Evolutionary conservation across 331 rosid species (phyloP).

Genomic region (Rhamnella rubrinervis): DNA sequence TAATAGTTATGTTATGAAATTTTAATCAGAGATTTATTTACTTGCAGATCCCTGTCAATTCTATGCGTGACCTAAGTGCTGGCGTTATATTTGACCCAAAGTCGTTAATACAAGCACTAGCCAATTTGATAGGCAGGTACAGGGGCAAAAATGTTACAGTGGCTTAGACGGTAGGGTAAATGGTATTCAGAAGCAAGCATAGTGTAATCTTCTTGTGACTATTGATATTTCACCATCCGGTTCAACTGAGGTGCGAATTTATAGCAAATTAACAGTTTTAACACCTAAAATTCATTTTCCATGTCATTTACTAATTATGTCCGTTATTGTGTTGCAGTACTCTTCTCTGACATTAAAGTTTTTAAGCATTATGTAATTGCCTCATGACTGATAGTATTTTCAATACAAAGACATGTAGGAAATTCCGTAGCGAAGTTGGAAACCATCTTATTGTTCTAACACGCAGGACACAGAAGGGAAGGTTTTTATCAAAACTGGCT

Average conservation of each 20-base stretch:
- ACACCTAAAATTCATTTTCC: neutral
- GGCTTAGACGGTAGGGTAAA: constrained; percentile 22
- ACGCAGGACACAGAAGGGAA: no score
- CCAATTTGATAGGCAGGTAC: constrained; percentile 48
- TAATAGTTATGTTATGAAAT: neutral
- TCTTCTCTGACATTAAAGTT: neutral
- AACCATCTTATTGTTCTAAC: no score
- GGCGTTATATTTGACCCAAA: constrained; percentile 75
- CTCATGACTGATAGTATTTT: no score
- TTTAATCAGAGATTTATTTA: neutral
- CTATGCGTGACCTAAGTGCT: constrained; percentile 65
- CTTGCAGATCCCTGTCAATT: constrained; percentile 71
- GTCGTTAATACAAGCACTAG: constrained; percentile 69
- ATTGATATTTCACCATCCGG: constrained; percentile 12
- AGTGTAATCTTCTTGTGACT: constrained; percentile 13
- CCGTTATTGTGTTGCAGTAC: neutral
- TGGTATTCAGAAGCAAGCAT: constrained; percentile 4
- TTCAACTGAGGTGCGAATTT: constrained; percentile 21
- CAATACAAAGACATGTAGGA: no score
- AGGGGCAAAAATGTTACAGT: constrained; percentile 28
- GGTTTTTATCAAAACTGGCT: no score
- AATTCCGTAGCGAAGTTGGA: no score
- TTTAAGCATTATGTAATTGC: no score
- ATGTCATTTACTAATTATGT: neutral
- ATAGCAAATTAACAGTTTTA: neutral